These are phyloP conservation scores for Cucumis hystrix DNA, from an alignment of 306 rosid genomes.

Conservation along the genomic window DNA sequence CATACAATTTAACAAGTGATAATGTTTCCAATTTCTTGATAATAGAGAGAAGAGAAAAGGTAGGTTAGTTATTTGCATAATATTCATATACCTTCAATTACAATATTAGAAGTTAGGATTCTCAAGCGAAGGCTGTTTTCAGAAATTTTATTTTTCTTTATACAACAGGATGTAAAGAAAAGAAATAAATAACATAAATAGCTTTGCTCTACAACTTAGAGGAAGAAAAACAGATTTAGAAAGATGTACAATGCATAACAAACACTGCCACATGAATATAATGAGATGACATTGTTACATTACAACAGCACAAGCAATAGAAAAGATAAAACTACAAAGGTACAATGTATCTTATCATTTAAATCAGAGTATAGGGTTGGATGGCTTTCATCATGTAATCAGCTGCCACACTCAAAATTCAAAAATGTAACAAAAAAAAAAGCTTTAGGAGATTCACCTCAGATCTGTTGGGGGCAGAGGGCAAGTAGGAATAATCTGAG, in stretches of 20 bases:
- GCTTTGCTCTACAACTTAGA: background rate
- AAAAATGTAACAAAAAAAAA: background rate
- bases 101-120: too few species aligned
- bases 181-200: background rate
- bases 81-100: too few species aligned
- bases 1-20: too few species aligned
- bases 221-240: background rate
- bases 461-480: slow-evolving; percentile 10
- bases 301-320: background rate
- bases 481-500: slow-evolving; percentile 12
- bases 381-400: background rate
- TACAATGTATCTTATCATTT: background rate
- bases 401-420: background rate
- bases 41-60: too few species aligned
- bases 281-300: background rate
- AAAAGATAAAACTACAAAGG: background rate
- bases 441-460: background rate
- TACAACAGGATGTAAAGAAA: background rate
- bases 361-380: background rate
- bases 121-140: too few species aligned
- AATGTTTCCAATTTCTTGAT: too few species aligned
- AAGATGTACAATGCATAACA: background rate
- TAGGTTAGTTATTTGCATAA: too few species aligned
- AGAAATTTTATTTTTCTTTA: background rate
- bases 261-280: background rate